These are phyloP conservation scores for Boletus pseudo-olivaceus DNA, from an alignment of 768 basidiomycete genomes.

Conservation along the genomic window DNA sequence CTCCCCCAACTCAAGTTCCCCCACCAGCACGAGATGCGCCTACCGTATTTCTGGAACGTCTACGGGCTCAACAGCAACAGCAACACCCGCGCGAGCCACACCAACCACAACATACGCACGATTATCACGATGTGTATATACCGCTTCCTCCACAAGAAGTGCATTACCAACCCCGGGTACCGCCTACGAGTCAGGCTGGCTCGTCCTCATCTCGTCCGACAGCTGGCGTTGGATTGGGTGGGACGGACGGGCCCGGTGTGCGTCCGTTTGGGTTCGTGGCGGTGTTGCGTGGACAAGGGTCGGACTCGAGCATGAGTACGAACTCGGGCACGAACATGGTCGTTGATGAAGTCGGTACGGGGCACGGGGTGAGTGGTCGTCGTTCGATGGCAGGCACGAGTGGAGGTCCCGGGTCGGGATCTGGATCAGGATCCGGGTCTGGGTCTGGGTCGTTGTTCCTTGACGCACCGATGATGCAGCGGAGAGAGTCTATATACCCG, in stretches of 20 bases:
- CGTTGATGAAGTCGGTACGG: conserved; percentile 8
- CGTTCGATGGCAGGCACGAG: not conserved
- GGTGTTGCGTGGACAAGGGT: conserved; percentile 15
- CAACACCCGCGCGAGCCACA: conserved; percentile 5
- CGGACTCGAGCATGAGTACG: conserved; percentile 15
- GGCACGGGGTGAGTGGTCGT: not conserved
- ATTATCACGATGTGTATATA: conserved; percentile 1
- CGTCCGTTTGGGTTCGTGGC: conserved; percentile 16
- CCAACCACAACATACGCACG: not conserved
- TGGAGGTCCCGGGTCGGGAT: not conserved
- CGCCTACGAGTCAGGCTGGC: conserved; percentile 10
- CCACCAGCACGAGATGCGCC: conserved; percentile 6
- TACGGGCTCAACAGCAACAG: conserved; percentile 16
- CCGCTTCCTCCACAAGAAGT: conserved; percentile 1
- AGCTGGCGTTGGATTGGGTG: not conserved
- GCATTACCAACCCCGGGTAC: conserved; percentile 6
- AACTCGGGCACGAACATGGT: conserved; percentile 10
- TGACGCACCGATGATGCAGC: conserved; percentile 4
- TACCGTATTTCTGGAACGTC: conserved; percentile 7
- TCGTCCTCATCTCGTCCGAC: conserved; percentile 2
- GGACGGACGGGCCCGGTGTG: conserved; percentile 8
- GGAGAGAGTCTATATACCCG: conserved; percentile 13
- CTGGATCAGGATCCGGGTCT: not conserved
- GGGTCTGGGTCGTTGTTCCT: conserved; percentile 11
- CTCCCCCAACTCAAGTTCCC: not conserved